A percentile compares a stretch with the other conserved stretches of the same genome.
phyloP scores from a whole-genome alignment of 345 rosid species.

The Gossypium anomalum region DNA sequence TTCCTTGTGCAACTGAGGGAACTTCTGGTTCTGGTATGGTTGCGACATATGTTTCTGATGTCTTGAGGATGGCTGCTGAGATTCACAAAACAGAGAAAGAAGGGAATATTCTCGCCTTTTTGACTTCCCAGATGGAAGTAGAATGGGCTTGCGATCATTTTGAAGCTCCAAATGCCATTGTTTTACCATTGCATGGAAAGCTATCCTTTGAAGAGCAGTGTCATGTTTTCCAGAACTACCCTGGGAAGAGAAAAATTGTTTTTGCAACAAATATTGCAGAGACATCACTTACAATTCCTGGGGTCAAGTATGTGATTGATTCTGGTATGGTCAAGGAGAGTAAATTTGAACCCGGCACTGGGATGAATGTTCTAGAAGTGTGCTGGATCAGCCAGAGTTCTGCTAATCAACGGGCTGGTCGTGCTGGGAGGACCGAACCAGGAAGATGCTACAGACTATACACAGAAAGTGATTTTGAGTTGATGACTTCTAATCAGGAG shows the following conservation, averaged over 20 bases:
- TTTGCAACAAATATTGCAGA: conserved; percentile 96
- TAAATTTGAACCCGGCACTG: conserved; percentile 64
- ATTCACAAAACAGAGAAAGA: conserved; percentile 58
- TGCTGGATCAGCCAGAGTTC: conserved; percentile 75
- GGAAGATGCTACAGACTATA: conserved; percentile 87
- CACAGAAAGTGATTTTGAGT: conserved; percentile 43
- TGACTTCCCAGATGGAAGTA: conserved; percentile 86
- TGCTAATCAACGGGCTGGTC: conserved; percentile 90
- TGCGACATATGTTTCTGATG: conserved; percentile 60
- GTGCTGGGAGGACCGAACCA: conserved; percentile 93
- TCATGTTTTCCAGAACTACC: conserved; percentile 53
- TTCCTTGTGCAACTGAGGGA: conserved; percentile 38
- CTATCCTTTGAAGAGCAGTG: conserved; percentile 65
- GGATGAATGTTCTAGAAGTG: conserved; percentile 81
- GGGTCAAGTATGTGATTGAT: conserved; percentile 85
- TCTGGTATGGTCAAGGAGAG: conserved; percentile 83
- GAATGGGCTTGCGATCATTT: conserved; percentile 91
- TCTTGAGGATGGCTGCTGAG: conserved; percentile 53
- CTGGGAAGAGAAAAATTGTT: conserved; percentile 75
- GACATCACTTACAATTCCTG: conserved; percentile 92
- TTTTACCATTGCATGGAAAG: conserved; percentile 82
- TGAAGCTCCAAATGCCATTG: conserved; percentile 49
- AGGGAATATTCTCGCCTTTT: conserved; percentile 83
- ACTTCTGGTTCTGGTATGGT: conserved; percentile 32
- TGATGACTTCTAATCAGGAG: conserved; percentile 60